Evolutionary conservation across 2,329 filamentous ascomycete species (phyloP).

Genomic region (Penicillium sp.): DNA sequence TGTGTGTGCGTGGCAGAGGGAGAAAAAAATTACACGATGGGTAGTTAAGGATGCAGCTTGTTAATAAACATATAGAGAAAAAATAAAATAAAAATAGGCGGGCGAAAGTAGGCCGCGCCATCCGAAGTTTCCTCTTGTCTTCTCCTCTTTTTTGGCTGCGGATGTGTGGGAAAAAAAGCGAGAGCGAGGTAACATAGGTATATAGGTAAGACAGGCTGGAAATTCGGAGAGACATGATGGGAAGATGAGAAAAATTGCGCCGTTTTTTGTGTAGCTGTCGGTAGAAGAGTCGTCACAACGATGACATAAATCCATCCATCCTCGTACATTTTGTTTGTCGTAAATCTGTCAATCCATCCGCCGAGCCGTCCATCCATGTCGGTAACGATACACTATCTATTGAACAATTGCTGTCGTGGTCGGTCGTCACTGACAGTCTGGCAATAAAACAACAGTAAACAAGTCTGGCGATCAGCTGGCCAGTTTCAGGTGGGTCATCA

Average conservation of each 20-base stretch:
- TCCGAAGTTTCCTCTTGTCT: neutral
- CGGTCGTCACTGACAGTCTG: neutral
- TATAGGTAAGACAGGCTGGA: neutral
- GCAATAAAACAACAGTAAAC: neutral
- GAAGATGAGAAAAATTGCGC: neutral
- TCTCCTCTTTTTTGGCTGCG: neutral
- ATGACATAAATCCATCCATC: neutral
- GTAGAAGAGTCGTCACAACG: neutral
- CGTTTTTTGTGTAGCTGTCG: neutral
- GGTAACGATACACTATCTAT: constrained; percentile 13
- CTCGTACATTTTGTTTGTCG: neutral
- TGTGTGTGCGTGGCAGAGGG: neutral
- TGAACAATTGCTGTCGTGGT: constrained; percentile 4
- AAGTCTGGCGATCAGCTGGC: neutral
- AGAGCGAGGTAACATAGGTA: neutral
- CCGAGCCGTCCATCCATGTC: constrained; percentile 3
- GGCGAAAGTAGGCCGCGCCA: constrained; percentile 31
- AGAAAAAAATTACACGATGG: neutral
- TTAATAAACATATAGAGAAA: neutral
- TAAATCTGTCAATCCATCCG: neutral
- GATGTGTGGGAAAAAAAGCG: neutral
- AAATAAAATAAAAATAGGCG: constrained; percentile 5
- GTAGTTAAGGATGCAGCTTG: neutral
- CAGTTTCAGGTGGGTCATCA: constrained; percentile 9
- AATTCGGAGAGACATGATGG: neutral